Conservation (phyloP, 352 stramenopile genomes). For the Globisporangium middletonii region DNA sequence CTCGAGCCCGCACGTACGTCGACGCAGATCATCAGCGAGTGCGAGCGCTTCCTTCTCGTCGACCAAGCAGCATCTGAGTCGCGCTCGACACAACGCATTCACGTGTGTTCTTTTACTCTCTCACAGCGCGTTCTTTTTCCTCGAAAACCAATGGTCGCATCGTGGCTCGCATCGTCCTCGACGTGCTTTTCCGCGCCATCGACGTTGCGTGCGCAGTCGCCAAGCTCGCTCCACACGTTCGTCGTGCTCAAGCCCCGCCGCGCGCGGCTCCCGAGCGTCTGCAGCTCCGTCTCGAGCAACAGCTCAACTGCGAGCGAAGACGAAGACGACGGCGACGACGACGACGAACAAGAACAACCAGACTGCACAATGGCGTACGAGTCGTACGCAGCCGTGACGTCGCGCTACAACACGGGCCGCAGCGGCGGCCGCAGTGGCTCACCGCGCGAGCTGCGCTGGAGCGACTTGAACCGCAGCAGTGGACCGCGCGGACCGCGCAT, state of each 20-base stretch:
- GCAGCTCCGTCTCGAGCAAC: slow-evolving; percentile 22
- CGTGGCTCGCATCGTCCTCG: background rate
- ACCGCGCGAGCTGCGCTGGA: slow-evolving; percentile 51
- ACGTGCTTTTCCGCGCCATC: background rate
- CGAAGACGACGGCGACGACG: slow-evolving; percentile 15
- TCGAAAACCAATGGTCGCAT: background rate
- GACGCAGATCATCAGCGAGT: too few relatives aligned
- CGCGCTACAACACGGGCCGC: slow-evolving; percentile 24
- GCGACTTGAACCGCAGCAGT: slow-evolving; percentile 50
- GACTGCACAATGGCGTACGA: slow-evolving; percentile 62
- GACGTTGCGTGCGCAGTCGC: background rate
- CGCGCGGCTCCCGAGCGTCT: slow-evolving; percentile 24
- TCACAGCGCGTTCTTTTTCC: too few relatives aligned
- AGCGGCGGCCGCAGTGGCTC: slow-evolving; percentile 13
- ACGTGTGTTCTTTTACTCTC: too few relatives aligned
- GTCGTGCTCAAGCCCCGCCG: slow-evolving; percentile 19
- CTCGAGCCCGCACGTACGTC: too few relatives aligned
- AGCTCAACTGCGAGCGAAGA: slow-evolving; percentile 38
- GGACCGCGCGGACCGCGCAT: slow-evolving; percentile 42
- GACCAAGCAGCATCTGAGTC: too few relatives aligned
- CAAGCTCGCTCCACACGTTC: slow-evolving; percentile 8
- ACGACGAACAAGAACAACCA: slow-evolving; percentile 15
- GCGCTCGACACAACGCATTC: too few relatives aligned
- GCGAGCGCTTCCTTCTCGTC: too few relatives aligned
- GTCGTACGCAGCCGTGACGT: slow-evolving; percentile 65